Evolutionary conservation across 257 asterid species (phyloP).

Genomic region (Solanum paucissectum): DNA sequence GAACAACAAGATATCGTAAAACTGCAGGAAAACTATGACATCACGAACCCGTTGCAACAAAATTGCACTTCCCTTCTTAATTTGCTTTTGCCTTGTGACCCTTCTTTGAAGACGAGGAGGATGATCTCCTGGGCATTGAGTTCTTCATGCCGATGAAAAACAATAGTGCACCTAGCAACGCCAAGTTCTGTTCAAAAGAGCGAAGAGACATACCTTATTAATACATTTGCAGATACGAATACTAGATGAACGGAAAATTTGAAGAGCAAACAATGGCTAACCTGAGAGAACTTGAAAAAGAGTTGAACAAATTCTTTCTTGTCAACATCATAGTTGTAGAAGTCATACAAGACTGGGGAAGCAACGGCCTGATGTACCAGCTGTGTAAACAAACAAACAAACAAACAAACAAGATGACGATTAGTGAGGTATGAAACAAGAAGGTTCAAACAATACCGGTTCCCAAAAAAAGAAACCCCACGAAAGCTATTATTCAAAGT

Average conservation of each 20-base stretch:
- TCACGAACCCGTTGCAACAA: neutral
- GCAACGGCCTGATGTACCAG: slow-evolving; percentile 66
- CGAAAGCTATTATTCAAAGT: neutral
- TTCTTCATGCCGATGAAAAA: slow-evolving; percentile 90
- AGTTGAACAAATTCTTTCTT: slow-evolving; percentile 59
- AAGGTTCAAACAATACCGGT: neutral
- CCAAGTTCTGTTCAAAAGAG: slow-evolving; percentile 45
- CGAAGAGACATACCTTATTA: neutral
- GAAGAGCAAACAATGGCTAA: neutral
- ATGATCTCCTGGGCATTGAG: slow-evolving; percentile 57
- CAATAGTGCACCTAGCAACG: slow-evolving; percentile 71
- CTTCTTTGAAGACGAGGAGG: slow-evolving; percentile 35
- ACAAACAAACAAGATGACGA: neutral
- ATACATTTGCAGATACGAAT: neutral
- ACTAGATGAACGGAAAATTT: too few relatives aligned
- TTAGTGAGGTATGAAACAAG: neutral
- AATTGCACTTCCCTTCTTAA: slow-evolving; percentile 24
- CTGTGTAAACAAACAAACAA: slow-evolving; percentile 17
- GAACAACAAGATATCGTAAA: neutral
- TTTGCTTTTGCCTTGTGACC: slow-evolving; percentile 56
- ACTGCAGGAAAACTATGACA: neutral
- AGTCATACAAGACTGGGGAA: slow-evolving; percentile 73
- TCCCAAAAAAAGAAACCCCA: neutral
- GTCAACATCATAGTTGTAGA: slow-evolving; percentile 88
- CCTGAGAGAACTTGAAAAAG: slow-evolving; percentile 78